Evolutionary conservation across 495 filamentous ascomycete species (phyloP), one percentile per base, ranked within the genome.

Genomic region (Penicillium odoratum): DNA sequence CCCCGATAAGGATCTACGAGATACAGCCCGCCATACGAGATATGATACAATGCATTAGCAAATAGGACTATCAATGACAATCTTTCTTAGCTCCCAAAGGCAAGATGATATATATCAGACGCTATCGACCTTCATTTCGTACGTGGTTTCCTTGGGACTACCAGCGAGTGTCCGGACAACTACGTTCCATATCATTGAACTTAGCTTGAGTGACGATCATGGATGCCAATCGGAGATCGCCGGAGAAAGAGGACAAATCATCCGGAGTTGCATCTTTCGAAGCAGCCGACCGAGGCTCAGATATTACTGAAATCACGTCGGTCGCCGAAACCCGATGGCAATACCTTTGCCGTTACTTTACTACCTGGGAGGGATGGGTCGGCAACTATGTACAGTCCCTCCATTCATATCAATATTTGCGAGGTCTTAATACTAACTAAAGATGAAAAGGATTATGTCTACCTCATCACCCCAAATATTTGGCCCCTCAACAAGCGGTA

Each of bases 391-490:
- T 78, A 69, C 56, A 44, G 16, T 18, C 15, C 36, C 7, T 30
- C 4, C 6, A 13, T 28, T 3, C 21, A 5, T 0, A 15, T 47
- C 25, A 47, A 11, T 10, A 47, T 5, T 3, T 47, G 21, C 21
- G 21, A 21, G 21, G 25, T 47, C 21, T 25, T 6, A 18, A 18
- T 1, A 42, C 11, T 49, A 3, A 49, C 54, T 30, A 3, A 0
- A 6, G 4, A 5, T 21, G 3, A 15, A 34, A 30, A 72, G 72
- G 89, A 94, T 71, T 94, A 94, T 81, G 75, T 72, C 38, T 86
- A 85, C 68, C 73, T 86, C 42, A 86, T 89, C 72, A 82, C 78
- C 36, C 91, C 91, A 6, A 92, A 92, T 60, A 73, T 94, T 49
- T 79, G 76, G 63, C 55, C 91, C 82, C 13, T 94, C 87, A 78